Conservation (phyloP, 805 yeast genomes). For the Candida hispaniensis region DNA sequence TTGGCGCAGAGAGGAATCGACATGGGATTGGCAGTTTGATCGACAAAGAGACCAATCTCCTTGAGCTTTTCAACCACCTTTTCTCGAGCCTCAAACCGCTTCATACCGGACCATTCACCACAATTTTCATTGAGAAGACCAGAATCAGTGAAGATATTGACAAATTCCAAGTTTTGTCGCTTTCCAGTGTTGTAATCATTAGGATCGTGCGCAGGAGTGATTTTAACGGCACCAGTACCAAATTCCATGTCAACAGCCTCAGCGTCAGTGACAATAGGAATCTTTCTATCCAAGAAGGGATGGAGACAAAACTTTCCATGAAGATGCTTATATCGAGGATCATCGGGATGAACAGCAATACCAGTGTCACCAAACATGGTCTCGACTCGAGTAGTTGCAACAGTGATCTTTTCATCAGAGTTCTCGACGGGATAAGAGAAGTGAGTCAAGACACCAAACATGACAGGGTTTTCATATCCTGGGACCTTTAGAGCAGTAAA, state of each 20-base stretch:
- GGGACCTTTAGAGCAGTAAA: slow-evolving; percentile 76
- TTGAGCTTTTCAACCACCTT: slow-evolving; percentile 72
- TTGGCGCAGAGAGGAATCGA: slow-evolving; percentile 87
- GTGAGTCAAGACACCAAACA: slow-evolving; percentile 95
- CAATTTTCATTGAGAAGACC: slow-evolving; percentile 85
- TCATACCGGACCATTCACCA: slow-evolving; percentile 86
- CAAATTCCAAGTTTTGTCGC: slow-evolving; percentile 77
- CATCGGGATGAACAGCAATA: slow-evolving; percentile 95
- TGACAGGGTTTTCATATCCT: slow-evolving; percentile 79
- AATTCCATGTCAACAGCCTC: slow-evolving; percentile 98
- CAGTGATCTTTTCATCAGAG: slow-evolving; percentile 75
- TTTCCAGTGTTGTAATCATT: slow-evolving; percentile 96
- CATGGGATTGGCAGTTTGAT: slow-evolving; percentile 92
- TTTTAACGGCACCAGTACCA: slow-evolving; percentile 99
- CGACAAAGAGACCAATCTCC: slow-evolving; percentile 63
- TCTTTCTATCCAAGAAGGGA: slow-evolving; percentile 74
- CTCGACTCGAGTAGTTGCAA: slow-evolving; percentile 98
- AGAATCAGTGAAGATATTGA: slow-evolving; percentile 85
- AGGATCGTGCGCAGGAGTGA: slow-evolving; percentile 96
- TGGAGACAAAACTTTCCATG: slow-evolving; percentile 89
- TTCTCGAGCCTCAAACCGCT: slow-evolving; percentile 88
- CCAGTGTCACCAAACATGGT: slow-evolving; percentile 97
- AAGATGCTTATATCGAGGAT: slow-evolving; percentile 80
- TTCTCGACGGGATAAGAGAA: slow-evolving; percentile 83
- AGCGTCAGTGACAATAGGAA: slow-evolving; percentile 81